Base-by-base conservation (phyloP, 2,329 filamentous ascomycete species). In the Bipolaris cookei region DNA sequence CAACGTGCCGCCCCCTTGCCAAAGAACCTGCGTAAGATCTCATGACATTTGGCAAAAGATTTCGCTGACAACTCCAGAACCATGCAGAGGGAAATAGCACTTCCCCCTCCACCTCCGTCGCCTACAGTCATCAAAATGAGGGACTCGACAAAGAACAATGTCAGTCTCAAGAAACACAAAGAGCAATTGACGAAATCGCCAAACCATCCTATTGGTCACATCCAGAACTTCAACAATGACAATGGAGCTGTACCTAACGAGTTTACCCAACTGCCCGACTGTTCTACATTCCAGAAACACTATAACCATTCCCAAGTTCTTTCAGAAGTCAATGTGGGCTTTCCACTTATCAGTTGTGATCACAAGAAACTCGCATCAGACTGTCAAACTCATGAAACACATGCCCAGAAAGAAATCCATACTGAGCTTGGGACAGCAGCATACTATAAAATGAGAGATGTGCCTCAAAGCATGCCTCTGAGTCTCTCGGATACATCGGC, bases 31-130 rank as follows among this genome's bases (percentile, higher is more conserved):
- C 11, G 58, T 46, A 50, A 49, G 47, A 37, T 10, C 16, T 20
- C 7, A 4, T 6, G 13, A 13, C 13, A 32, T 13, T 11, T 21
- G 4, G 8, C 6, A 4, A 35, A 32, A 38, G 18, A 4, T 11
- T 25, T 14, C 23, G 34, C 55, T 61, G 34, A 61, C 21, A 10
- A 32, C 6, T 2, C 20, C 35, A 58, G 51, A 25, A 11, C 35
- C 18, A 35, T 16, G 6, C 21, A 48, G 10, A 4, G n/a, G 8
- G 42, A 51, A 20, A 20, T 16, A 18, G 8, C 18, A 20, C 32
- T 25, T 21, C 18, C 21, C 6, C 20, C 38, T 2, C 35, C 34
- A 7, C 45, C 48, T 2, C 50, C 51, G 14, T 48, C 41, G 21
- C 55, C 47, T 42, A 47, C 42, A 21, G 25, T 5, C 6, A 3